Percentiles rank a stretch among this genome's conserved stretches.
These are phyloP conservation scores for Aspergillus ustus DNA, from an alignment of 2,329 filamentous ascomycete species.

Conservation along the genomic window DNA sequence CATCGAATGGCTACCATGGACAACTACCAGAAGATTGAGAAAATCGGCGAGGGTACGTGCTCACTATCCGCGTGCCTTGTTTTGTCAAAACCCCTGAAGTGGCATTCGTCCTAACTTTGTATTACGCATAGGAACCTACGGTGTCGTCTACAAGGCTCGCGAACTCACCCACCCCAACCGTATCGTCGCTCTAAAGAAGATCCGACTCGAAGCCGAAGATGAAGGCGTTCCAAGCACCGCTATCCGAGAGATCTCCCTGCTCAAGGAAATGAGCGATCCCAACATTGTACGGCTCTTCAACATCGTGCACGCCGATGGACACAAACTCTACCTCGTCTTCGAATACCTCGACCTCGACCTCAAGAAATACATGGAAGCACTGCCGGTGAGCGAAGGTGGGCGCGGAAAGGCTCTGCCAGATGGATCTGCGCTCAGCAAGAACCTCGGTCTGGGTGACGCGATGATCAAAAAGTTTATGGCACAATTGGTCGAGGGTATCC, in stretches of 20 bases:
- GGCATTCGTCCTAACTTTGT: neutral
- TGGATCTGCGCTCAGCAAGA: conserved; percentile 67
- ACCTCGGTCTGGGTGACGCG: conserved; percentile 73
- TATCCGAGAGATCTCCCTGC: conserved; percentile 89
- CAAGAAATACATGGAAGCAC: conserved; percentile 78
- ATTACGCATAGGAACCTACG: conserved; percentile 74
- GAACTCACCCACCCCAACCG: conserved; percentile 81
- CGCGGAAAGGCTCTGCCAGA: conserved; percentile 84
- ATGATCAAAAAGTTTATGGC: conserved; percentile 95
- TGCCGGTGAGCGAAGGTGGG: conserved; percentile 82
- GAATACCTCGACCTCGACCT: conserved; percentile 90
- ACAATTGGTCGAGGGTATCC: conserved; percentile 81
- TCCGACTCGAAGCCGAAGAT: conserved; percentile 91
- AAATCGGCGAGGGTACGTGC: conserved; percentile 85
- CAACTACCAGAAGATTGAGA: conserved; percentile 96
- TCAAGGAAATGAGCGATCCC: conserved; percentile 92
- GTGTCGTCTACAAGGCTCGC: conserved; percentile 92
- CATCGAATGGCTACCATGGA: conserved; percentile 65
- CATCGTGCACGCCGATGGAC: conserved; percentile 91
- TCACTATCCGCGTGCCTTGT: neutral
- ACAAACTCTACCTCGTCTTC: conserved; percentile 92
- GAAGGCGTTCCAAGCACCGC: conserved; percentile 91
- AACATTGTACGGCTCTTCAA: conserved; percentile 88
- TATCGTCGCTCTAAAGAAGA: conserved; percentile 94
- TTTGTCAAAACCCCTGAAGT: neutral